Conservation (phyloP, 1,139 yeast genomes). For the Kodamaea fungicola region DNA sequence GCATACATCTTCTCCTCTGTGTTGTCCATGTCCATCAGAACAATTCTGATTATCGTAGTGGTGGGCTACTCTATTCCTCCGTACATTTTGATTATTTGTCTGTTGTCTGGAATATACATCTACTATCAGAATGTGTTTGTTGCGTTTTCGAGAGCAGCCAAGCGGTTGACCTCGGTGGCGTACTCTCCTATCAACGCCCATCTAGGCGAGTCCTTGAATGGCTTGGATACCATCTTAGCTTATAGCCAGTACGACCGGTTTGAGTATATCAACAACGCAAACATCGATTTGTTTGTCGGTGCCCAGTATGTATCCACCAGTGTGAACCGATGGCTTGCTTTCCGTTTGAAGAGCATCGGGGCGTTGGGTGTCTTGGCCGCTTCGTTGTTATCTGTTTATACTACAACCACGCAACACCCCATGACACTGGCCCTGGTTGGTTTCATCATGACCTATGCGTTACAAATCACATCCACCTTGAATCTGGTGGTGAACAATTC, state of each 20-base stretch:
- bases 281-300: conserved; percentile 61
- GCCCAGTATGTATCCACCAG: conserved; percentile 55
- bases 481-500: conserved; percentile 61
- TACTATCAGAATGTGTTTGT: conserved; percentile 54
- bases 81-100: conserved; percentile 40
- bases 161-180: conserved; percentile 32
- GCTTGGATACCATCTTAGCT: conserved; percentile 60
- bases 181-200: conserved; percentile 63
- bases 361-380: conserved; percentile 60
- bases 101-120: conserved; percentile 42
- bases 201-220: conserved; percentile 58
- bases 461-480: conserved; percentile 59
- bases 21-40: conserved; percentile 38
- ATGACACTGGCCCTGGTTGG: conserved; percentile 71
- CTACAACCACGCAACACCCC: conserved; percentile 21
- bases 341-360: conserved; percentile 68
- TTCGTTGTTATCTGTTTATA: conserved; percentile 47
- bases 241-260: conserved; percentile 53
- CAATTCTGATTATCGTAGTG: conserved; percentile 47
- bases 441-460: conserved; percentile 67
- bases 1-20: conserved; percentile 45
- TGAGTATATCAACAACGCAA: conserved; percentile 50
- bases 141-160: conserved; percentile 53
- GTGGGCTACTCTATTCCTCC: conserved; percentile 52
- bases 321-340: conserved; percentile 69